A percentile compares a stretch with the other conserved stretches of the same genome.
Evolutionary conservation across 2,329 filamentous ascomycete genomes (phyloP).

Genomic region (Curvularia lunata): DNA sequence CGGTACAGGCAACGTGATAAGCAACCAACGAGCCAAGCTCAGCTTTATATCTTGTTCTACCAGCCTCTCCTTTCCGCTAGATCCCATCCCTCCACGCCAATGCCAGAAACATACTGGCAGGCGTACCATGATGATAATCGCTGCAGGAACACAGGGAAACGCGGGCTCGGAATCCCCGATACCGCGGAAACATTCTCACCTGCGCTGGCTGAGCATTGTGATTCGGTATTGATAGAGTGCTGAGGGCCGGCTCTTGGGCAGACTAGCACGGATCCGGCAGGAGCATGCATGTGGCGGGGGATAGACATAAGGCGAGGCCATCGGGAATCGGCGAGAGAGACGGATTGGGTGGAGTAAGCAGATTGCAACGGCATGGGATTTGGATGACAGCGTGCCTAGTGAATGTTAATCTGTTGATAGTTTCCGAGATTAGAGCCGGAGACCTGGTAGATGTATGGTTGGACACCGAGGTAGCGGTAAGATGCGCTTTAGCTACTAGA

Average conservation of each 20-base stretch:
- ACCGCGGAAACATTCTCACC: conserved; percentile 8
- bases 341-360: not conserved
- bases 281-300: conserved; percentile 6
- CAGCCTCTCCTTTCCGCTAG: not conserved
- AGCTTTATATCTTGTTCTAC: not conserved
- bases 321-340: conserved; percentile 12
- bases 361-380: not conserved
- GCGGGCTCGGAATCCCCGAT: conserved; percentile 7
- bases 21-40: not conserved
- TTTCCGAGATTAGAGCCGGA: not conserved
- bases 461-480: not conserved
- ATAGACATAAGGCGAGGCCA: conserved; percentile 4
- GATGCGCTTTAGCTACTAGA: not conserved
- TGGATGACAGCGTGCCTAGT: not conserved
- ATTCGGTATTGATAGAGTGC: conserved; percentile 13
- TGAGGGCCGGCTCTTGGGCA: not conserved
- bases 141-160: conserved; percentile 11
- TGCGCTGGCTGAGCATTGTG: conserved; percentile 1
- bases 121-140: conserved; percentile 2
- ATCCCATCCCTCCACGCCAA: conserved; percentile 1
- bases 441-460: not conserved
- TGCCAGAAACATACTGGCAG: not conserved
- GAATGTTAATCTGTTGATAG: not conserved
- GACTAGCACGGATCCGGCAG: conserved; percentile 10
- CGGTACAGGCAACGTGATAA: conserved; percentile 1